Evolutionary conservation across 805 yeast species (phyloP).

Genomic region (Yamadazyma tumulicola): DNA sequence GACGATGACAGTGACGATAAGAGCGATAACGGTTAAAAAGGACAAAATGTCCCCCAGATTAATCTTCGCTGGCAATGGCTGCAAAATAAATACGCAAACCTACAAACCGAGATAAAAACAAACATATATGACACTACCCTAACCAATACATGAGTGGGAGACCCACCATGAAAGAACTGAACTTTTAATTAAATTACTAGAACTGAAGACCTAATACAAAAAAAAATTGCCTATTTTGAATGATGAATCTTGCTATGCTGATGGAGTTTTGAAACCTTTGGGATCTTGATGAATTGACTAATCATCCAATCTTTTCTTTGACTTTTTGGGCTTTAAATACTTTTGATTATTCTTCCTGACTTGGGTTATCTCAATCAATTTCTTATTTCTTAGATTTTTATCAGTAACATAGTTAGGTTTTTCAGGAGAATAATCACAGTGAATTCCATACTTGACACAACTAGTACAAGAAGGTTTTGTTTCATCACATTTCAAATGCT

Average conservation of each 20-base stretch:
- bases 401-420: slow-evolving; percentile 40
- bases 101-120: neutral
- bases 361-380: slow-evolving; percentile 28
- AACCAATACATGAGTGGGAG: slow-evolving; percentile 1
- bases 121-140: neutral
- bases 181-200: neutral
- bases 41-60: no score
- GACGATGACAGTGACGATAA: no score
- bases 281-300: neutral
- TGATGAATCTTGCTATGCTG: neutral
- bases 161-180: slow-evolving; percentile 1
- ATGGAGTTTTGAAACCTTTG: no score
- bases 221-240: no score
- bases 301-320: slow-evolving; percentile 5
- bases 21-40: no score
- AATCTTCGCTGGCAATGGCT: no score
- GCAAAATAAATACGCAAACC: no score
- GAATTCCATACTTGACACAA: slow-evolving; percentile 38
- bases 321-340: slow-evolving; percentile 4
- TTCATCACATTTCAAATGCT: slow-evolving; percentile 45
- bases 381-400: slow-evolving; percentile 29
- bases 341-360: slow-evolving; percentile 22
- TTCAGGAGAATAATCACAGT: slow-evolving; percentile 37
- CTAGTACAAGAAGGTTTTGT: slow-evolving; percentile 33
- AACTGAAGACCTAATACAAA: neutral